Evolutionary conservation across 495 filamentous ascomycete genomes (phyloP).

Genomic region (Lophiotrema nucula): DNA sequence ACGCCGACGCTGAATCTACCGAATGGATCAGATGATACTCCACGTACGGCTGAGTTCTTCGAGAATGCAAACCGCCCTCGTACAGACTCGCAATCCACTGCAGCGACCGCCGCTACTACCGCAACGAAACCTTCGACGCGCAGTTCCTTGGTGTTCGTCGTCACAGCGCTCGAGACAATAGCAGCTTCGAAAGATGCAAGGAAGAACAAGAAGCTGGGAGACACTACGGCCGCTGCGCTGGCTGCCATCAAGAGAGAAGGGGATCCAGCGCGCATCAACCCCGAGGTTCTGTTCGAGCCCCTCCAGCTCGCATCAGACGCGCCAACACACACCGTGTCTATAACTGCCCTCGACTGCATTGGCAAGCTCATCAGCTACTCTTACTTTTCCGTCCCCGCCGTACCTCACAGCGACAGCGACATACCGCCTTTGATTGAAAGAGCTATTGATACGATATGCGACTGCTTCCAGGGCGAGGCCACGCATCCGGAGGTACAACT

Average conservation of each 20-base stretch:
- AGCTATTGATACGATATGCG: slow-evolving; percentile 98
- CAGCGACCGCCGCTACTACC: slow-evolving; percentile 51
- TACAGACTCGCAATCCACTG: slow-evolving; percentile 61
- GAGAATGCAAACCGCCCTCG: slow-evolving; percentile 33
- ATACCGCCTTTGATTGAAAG: slow-evolving; percentile 79
- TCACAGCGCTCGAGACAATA: slow-evolving; percentile 87
- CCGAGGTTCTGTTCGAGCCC: slow-evolving; percentile 87
- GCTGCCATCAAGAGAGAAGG: slow-evolving; percentile 75
- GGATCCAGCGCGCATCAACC: slow-evolving; percentile 66
- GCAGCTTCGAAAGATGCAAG: slow-evolving; percentile 82
- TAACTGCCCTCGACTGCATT: slow-evolving; percentile 92
- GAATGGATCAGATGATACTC: slow-evolving; percentile 25
- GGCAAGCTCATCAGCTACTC: slow-evolving; percentile 98
- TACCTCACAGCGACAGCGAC: slow-evolving; percentile 37
- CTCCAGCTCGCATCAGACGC: slow-evolving; percentile 83
- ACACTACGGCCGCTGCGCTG: slow-evolving; percentile 76
- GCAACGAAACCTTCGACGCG: slow-evolving; percentile 57
- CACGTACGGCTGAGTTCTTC: slow-evolving; percentile 32
- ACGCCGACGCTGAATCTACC: slow-evolving; percentile 24
- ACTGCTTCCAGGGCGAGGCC: slow-evolving; percentile 95
- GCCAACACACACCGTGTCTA: slow-evolving; percentile 76
- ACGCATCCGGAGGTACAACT: slow-evolving; percentile 88
- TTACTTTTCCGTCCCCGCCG: slow-evolving; percentile 80
- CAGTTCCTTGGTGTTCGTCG: slow-evolving; percentile 92
- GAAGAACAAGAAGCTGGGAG: slow-evolving; percentile 74